A percentile compares a stretch with the other conserved stretches of the same genome.
Conservation (phyloP, 768 basidiomycete genomes). For the Exidia glandulosa region DNA sequence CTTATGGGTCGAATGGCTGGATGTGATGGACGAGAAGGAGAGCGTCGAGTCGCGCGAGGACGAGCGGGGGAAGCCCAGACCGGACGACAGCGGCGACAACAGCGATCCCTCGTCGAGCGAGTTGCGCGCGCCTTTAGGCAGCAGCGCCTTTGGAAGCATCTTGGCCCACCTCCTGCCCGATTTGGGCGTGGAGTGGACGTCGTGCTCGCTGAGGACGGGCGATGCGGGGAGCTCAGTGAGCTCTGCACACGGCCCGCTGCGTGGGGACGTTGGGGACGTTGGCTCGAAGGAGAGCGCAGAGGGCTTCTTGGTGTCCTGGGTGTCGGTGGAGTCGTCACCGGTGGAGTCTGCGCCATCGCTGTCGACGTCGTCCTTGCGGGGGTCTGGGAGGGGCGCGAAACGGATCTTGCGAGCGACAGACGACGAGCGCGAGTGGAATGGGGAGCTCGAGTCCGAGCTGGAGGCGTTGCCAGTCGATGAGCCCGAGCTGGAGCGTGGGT, state of each 20-base stretch:
- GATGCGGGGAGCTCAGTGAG: background rate
- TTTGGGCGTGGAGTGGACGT: background rate
- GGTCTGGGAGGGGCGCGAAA: constrained; percentile 80
- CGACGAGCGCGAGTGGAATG: constrained; percentile 3
- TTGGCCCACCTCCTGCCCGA: background rate
- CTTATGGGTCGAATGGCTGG: background rate
- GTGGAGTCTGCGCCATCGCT: constrained; percentile 26
- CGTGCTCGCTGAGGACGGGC: background rate
- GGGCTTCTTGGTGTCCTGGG: constrained; percentile 1
- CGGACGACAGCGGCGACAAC: constrained; percentile 21
- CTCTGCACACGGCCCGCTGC: background rate
- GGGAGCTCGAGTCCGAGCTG: background rate
- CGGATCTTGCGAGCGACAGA: constrained; percentile 35
- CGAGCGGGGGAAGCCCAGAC: background rate
- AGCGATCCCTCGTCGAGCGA: constrained; percentile 20
- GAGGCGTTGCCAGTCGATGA: background rate
- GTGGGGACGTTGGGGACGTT: background rate
- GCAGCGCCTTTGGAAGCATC: background rate
- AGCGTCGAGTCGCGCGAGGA: background rate
- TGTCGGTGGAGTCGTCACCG: background rate
- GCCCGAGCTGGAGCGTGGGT: background rate
- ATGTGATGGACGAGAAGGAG: background rate
- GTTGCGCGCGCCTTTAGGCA: constrained; percentile 23
- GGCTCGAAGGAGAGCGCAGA: background rate
- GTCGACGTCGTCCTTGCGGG: constrained; percentile 39